A percentile compares a stretch with the other conserved stretches of the same genome.
phyloP scores from a whole-genome alignment of 2,329 filamentous ascomycete genomes.

The Elsinoe arachidis region DNA sequence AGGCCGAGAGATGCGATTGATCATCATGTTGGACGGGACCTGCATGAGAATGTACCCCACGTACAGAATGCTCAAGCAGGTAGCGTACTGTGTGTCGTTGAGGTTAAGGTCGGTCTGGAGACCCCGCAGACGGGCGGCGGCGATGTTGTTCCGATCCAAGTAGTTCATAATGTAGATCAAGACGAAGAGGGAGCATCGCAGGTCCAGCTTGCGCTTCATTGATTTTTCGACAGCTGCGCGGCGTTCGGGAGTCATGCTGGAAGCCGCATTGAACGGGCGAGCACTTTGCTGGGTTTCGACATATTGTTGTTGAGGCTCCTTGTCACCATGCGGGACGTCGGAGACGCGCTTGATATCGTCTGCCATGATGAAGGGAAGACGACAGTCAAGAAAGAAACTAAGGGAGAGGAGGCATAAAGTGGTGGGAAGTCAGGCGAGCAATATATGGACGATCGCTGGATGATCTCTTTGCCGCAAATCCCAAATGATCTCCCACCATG shows the following conservation, averaged over 20 bases:
- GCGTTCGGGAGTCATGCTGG: conserved; percentile 3
- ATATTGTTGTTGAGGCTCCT: neutral
- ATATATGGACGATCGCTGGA: neutral
- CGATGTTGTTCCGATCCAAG: conserved; percentile 50
- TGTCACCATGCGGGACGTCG: neutral
- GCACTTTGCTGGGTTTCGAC: neutral
- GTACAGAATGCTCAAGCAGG: conserved; percentile 50
- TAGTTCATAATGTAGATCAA: conserved; percentile 74
- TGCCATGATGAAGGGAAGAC: neutral
- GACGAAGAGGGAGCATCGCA: conserved; percentile 57
- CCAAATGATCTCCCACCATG: neutral
- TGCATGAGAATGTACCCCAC: conserved; percentile 42
- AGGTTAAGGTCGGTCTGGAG: conserved; percentile 53
- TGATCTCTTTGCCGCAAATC: neutral
- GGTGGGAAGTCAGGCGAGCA: neutral
- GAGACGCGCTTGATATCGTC: neutral
- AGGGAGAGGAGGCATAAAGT: neutral
- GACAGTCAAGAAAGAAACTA: neutral
- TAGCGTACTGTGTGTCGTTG: conserved; percentile 48
- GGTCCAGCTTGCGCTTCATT: conserved; percentile 62
- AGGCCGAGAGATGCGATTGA: conserved; percentile 33
- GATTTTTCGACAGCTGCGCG: conserved; percentile 36
- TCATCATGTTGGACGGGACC: conserved; percentile 40
- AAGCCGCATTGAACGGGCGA: neutral
- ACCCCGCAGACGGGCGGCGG: conserved; percentile 55